Base-by-base conservation (phyloP, 371 early-diverging fungal genomes). In the Mucor sp. region DNA sequence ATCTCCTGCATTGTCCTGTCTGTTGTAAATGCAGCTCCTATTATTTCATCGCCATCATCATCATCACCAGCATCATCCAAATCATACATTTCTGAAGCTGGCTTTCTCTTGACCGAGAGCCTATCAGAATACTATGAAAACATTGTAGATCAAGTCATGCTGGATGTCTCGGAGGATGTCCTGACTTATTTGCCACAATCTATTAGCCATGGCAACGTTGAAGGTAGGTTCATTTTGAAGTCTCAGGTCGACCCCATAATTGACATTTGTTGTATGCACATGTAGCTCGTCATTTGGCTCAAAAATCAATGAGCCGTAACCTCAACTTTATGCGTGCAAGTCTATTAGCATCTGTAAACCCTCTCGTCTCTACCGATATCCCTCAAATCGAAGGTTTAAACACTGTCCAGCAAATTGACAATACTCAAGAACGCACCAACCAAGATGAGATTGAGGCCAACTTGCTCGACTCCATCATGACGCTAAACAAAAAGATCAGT, bases 111-210 rank as follows among this genome's bases (percentile, higher is more conserved):
- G 41, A 67, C 68, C 14, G 75, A 74, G 48, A 72, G 68, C 25
- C 56, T 81, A 21, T 72, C 74, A 68, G 82, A 79, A 47, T 82
- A 79, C 43, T 82, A 82, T 71, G 82, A 82, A 66, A 77, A 68
- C 27, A 77, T 82, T 21, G 78, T 79, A 7, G 78, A 82, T 60
- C 82, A 79, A 67, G 78, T 75, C 17, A 79, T 82, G 82, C 39
- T 73, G 21, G 73, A 73, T 62, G 73, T 69, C 17, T 66, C 74
- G 3, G 72, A 75, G 58, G 69, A 76, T 50, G 70, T 78, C 15
- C 63, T 76, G 11, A 56, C 66, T 8, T 74, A 68, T 57, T 62
- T 77, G 17, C 78, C 79, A 37, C 61, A 70, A 11, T 68, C 70
- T 4, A 74, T 72, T 6, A 72, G 72, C 27, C 65, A 73, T 57